phyloP scores from a whole-genome alignment of 116 monocot species.

The Trichopus zeylanicus region DNA sequence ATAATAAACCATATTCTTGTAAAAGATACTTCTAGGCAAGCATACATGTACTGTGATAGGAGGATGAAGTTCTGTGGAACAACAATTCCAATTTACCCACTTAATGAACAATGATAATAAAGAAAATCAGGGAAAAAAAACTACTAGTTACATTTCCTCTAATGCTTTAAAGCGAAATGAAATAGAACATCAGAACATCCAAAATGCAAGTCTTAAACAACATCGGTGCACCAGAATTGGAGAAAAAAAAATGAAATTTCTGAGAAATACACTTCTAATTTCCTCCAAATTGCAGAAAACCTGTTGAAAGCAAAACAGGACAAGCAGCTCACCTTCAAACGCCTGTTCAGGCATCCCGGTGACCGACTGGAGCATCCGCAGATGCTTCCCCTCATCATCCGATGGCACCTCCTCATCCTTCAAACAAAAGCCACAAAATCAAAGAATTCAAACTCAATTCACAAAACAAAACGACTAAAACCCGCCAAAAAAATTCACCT shows the following conservation, averaged over 20 bases:
- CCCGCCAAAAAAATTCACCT: slow-evolving; percentile 29
- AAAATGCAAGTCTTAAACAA: background rate
- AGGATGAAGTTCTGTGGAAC: no score
- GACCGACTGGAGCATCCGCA: slow-evolving; percentile 66
- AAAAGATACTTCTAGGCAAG: background rate
- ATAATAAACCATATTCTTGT: slow-evolving; percentile 6
- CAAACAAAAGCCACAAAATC: background rate
- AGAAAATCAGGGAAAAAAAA: no score
- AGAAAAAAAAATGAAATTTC: background rate
- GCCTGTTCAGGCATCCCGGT: slow-evolving; percentile 68
- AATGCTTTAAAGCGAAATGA: background rate
- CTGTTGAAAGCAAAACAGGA: background rate
- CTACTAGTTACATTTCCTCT: background rate
- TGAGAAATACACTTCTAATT: background rate
- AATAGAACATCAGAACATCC: background rate
- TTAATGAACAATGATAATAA: no score
- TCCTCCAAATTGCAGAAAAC: background rate
- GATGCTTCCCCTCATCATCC: slow-evolving; percentile 51
- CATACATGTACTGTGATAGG: no score
- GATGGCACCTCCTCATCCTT: slow-evolving; percentile 64
- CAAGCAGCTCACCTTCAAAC: slow-evolving; percentile 48
- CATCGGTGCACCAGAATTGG: background rate
- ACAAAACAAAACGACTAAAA: background rate
- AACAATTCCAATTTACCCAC: no score
- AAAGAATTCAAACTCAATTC: background rate